Conservation (phyloP, 2,329 filamentous ascomycete genomes). For the Beauveria sp. region DNA sequence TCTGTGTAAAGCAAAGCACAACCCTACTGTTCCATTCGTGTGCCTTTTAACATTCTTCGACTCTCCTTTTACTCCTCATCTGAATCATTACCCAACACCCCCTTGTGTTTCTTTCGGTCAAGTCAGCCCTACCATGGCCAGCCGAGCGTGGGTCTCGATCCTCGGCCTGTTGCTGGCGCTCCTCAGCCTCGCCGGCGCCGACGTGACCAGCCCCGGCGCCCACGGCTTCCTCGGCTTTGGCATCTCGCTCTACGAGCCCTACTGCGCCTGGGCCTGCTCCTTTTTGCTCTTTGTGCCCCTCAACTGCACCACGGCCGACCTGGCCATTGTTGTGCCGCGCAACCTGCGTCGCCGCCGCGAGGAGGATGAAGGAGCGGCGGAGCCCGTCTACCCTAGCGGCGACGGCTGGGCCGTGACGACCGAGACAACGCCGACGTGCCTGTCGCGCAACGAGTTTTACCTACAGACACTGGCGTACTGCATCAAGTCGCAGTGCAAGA, state of each 20-base stretch:
- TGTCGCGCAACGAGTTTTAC: constrained; percentile 13
- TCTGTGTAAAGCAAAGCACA: background rate
- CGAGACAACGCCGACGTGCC: constrained; percentile 13
- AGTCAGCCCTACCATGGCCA: background rate
- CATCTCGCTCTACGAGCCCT: constrained; percentile 19
- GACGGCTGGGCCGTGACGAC: constrained; percentile 12
- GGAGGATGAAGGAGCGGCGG: background rate
- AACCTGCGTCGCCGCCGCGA: background rate
- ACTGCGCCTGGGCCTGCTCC: constrained; percentile 23
- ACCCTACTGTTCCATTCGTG: background rate
- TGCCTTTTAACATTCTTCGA: background rate
- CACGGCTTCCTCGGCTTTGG: constrained; percentile 16
- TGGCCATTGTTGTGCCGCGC: background rate
- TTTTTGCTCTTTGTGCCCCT: constrained; percentile 17
- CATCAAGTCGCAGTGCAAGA: constrained; percentile 12
- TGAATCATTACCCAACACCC: background rate
- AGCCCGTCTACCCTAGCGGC: constrained; percentile 11
- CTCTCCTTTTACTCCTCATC: background rate
- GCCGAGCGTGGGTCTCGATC: background rate
- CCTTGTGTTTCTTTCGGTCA: background rate
- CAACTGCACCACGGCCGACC: constrained; percentile 16
- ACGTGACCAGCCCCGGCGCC: background rate
- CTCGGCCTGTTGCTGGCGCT: constrained; percentile 1
- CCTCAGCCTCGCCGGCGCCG: background rate
- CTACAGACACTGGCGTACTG: constrained; percentile 16